Conservation (phyloP, 1,284 basidiomycete species). For the Irpex rosettiformis region DNA sequence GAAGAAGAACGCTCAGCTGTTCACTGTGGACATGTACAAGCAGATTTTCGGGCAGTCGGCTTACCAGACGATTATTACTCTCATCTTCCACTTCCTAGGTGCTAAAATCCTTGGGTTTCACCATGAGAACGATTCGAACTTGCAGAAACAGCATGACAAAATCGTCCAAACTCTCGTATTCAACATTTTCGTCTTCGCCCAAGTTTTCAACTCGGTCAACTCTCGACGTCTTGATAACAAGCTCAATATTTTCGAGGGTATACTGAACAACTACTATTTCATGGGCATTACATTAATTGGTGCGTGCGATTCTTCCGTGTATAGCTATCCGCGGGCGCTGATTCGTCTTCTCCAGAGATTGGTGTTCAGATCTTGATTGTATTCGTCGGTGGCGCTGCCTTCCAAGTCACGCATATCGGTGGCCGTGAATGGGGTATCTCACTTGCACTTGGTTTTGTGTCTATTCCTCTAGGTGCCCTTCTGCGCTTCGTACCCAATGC, state of each 20-base stretch:
- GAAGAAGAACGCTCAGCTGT: conserved; percentile 82
- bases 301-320: conserved; percentile 28
- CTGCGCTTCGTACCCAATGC: conserved; percentile 81
- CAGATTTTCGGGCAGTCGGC: conserved; percentile 89
- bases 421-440: conserved; percentile 94
- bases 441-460: conserved; percentile 80
- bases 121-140: conserved; percentile 28
- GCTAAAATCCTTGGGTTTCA: conserved; percentile 65
- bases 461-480: conserved; percentile 85
- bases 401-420: conserved; percentile 80
- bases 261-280: conserved; percentile 84
- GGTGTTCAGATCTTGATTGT: conserved; percentile 87
- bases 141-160: conserved; percentile 38
- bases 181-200: conserved; percentile 96
- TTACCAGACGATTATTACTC: conserved; percentile 84
- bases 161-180: conserved; percentile 88
- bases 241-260: conserved; percentile 88
- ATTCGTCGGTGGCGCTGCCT: conserved; percentile 88
- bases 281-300: conserved; percentile 84
- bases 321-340: neutral
- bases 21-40: conserved; percentile 92
- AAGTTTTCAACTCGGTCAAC: conserved; percentile 95
- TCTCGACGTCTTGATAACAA: conserved; percentile 83
- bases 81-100: conserved; percentile 90
- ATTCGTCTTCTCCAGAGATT: conserved; percentile 61